Evolutionary conservation across 2,329 filamentous ascomycete species (phyloP).

Genomic region (Chaetomium sp.): DNA sequence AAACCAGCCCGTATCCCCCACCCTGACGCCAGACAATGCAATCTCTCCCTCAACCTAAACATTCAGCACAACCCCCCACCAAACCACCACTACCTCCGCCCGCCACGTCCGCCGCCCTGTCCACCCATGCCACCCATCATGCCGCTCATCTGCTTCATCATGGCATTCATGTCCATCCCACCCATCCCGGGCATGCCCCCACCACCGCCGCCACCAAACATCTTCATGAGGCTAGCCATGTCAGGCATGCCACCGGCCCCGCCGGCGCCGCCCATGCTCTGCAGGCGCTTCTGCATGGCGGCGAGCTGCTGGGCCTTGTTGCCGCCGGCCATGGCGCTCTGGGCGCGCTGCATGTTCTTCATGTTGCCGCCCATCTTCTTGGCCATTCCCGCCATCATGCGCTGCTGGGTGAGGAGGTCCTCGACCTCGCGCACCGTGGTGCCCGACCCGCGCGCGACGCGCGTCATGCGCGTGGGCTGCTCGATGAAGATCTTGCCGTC

Average conservation of each 20-base stretch:
- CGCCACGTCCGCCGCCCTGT: constrained; percentile 26
- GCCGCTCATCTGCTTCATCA: constrained; percentile 72
- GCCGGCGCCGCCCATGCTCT: constrained; percentile 82
- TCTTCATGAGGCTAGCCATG: constrained; percentile 86
- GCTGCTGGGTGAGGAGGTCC: constrained; percentile 94
- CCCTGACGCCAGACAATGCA: constrained; percentile 30
- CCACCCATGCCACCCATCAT: constrained; percentile 40
- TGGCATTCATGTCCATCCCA: constrained; percentile 75
- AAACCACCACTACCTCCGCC: constrained; percentile 27
- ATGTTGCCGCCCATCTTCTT: constrained; percentile 98
- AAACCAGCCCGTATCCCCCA: constrained; percentile 5
- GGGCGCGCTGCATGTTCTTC: constrained; percentile 95
- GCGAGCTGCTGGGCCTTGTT: constrained; percentile 94
- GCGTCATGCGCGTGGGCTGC: constrained; percentile 88
- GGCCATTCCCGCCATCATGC: constrained; percentile 98
- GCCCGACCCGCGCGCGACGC: constrained; percentile 85
- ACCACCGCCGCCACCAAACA: constrained; percentile 73
- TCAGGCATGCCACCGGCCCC: constrained; percentile 71
- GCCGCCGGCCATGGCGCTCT: constrained; percentile 85
- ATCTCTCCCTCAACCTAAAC: constrained; percentile 4
- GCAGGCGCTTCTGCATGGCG: constrained; percentile 94
- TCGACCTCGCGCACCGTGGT: constrained; percentile 92
- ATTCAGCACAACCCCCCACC: not conserved
- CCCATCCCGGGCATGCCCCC: constrained; percentile 67
- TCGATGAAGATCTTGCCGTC: constrained; percentile 94